Base-by-base conservation (phyloP, 1,284 basidiomycete species). In the Melanopsichium pennsylvanicum region DNA sequence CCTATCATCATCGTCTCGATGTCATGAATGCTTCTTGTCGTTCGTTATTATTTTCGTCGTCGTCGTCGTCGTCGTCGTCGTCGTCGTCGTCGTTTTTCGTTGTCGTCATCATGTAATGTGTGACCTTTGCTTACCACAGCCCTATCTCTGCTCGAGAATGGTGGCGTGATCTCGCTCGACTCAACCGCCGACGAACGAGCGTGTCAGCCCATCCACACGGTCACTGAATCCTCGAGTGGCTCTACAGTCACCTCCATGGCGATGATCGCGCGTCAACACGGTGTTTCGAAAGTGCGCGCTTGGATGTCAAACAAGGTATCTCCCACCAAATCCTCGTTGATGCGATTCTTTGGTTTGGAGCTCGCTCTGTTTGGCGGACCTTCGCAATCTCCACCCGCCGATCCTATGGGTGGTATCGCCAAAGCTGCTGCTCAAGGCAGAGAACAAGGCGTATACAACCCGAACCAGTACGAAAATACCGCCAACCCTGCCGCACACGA, bases 281-380 rank as follows among this genome's bases (percentile, higher is more conserved):
- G 60, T 41, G 51, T 72, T 11, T 18, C 36, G 2, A 51, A 49
- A 10, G 56, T 67, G 11, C 45, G 51, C 16, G 64, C 69, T 10
- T 70, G 54, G 49, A 58, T 72, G 50, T 58, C 54, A 11, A 72
- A 72, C 61, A 70, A 72, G 42, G 55, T 66, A 23, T 57, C 45
- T n/a, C 49, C 54, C 32, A 56, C 70, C 40, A 72, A 72, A 35
- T 37, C 61, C 4, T 54, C 59, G 5, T 44, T 72, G 7, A 60
- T 72, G 70, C 59, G 70, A 10, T 64, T 72, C 36, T 72, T 72
- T n/a, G 70, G 70, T 19, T 61, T 72, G 15, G 54, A 67, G 29
- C 49, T 72, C 13, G 46, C 50, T 2, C 58, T 72, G n/a, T 72
- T 72, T 26, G 70, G 70, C 23, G 70, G 70, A 4, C 70, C 70